phyloP scores from a whole-genome alignment of 108 stramenopile species.

The Bacterosira constricta region DNA sequence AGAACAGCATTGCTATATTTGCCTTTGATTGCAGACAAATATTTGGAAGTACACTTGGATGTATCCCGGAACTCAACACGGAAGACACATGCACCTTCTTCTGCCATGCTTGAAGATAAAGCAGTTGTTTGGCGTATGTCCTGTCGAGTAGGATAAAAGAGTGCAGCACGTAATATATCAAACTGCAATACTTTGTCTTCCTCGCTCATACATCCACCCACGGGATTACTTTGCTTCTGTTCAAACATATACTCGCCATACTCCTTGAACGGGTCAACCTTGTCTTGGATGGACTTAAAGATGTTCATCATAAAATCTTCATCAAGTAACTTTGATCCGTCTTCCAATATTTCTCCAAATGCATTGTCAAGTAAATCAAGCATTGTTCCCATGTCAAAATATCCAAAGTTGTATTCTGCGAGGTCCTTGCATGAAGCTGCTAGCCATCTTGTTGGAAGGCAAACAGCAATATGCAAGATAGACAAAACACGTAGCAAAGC shows the following conservation, averaged over 20 bases:
- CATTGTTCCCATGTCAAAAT: slow-evolving; percentile 1
- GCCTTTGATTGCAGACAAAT: background rate
- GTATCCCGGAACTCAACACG: slow-evolving; percentile 21
- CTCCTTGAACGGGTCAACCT: background rate
- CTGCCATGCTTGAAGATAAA: background rate
- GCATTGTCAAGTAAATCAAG: slow-evolving; percentile 14
- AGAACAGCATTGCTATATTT: background rate
- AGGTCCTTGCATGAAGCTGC: slow-evolving; percentile 4
- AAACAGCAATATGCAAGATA: slow-evolving; percentile 16
- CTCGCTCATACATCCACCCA: background rate
- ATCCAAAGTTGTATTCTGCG: slow-evolving; percentile 8
- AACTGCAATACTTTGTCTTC: background rate
- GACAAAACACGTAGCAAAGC: slow-evolving; percentile 18
- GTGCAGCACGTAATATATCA: background rate
- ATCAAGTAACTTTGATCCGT: background rate
- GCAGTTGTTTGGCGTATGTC: background rate
- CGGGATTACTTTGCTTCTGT: background rate
- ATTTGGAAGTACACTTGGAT: background rate
- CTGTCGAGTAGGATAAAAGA: slow-evolving; percentile 11
- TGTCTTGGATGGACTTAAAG: background rate
- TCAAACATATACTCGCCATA: slow-evolving; percentile 17
- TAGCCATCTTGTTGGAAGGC: slow-evolving; percentile 13
- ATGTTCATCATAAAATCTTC: slow-evolving; percentile 19
- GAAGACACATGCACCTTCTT: background rate
- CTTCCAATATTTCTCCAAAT: slow-evolving; percentile 1